Evolutionary conservation across 371 early-diverging fungal genomes (phyloP), one percentile per base, ranked within the genome.

Genomic region (Neoconidiobolus thromboides): DNA sequence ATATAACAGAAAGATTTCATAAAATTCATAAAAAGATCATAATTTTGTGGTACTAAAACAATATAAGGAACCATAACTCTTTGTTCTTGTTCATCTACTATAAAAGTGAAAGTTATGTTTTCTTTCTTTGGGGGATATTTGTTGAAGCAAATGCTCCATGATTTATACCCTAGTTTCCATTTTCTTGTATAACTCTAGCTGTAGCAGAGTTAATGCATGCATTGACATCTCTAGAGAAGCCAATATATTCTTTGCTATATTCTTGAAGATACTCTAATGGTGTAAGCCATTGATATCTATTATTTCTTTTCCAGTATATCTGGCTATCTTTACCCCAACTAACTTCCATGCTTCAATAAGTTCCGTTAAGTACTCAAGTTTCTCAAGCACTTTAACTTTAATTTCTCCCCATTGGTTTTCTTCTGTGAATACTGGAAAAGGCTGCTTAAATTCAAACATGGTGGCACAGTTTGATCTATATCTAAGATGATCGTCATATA

Each of bases 401-500:
- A 46, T 46, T 6, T 46, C n/a, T 9, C 46, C 46, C 4, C 58
- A n/a, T 10, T 46, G 12, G 14, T 42, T 15, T 15, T 3, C 5
- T 6, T 44, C 44, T 2, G 58, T 3, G 42, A 58, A 15, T 4
- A 58, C 2, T 10, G 47, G 38, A 47, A 58, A 58, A 10, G 58
- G 58, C 15, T 58, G 58, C 15, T 46, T 42, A 15, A 15, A 58
- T n/a, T 44, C 38, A 38, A 58, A 58, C 15, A 46, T 38, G 36
- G 58, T n/a, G 15, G 15, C 41, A 39, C 58, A 58, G 10, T 15
- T 44, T 14, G 58, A 47, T 6, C n/a, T 41, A 47, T 58, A 58
- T n/a, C 4, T 14, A 3, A 44, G 41, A 44, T 58, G 58, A 3
- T 46, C 58, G 46, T 58, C 58, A 36, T 58, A 46, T 7, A 58